Evolutionary conservation across 2,329 filamentous ascomycete species (phyloP).

Genomic region (Aspergillus glaucus): DNA sequence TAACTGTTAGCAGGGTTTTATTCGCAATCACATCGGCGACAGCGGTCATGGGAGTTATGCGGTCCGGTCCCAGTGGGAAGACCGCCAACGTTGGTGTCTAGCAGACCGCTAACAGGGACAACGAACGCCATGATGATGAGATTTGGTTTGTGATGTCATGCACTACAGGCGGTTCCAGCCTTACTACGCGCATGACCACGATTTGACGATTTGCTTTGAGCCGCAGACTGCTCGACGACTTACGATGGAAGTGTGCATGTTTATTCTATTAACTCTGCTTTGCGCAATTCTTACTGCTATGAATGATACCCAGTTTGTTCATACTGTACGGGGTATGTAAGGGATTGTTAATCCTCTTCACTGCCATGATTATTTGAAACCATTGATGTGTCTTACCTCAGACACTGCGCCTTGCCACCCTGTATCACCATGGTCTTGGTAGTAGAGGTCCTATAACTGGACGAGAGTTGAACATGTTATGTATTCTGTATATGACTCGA

Average conservation of each 20-base stretch:
- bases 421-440: too few species aligned
- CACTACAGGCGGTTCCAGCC: not conserved
- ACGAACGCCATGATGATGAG: not conserved
- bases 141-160: not conserved
- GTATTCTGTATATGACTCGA: too few species aligned
- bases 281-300: not conserved
- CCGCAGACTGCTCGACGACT: not conserved
- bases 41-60: constrained; percentile 43
- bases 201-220: not conserved
- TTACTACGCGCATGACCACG: not conserved
- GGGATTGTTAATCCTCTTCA: not conserved
- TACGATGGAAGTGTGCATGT: too few species aligned
- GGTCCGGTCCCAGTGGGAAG: constrained; percentile 28
- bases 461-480: too few species aligned
- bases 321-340: not conserved
- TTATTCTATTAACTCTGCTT: not conserved
- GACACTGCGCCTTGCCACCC: too few species aligned
- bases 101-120: not conserved
- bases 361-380: not conserved
- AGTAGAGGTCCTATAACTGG: not conserved
- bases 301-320: not conserved
- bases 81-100: constrained; percentile 13
- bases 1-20: constrained; percentile 21
- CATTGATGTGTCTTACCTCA: not conserved
- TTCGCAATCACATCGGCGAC: constrained; percentile 48